Conservation (phyloP, 2,329 filamentous ascomycete genomes). For the Macrophomina tecta region DNA sequence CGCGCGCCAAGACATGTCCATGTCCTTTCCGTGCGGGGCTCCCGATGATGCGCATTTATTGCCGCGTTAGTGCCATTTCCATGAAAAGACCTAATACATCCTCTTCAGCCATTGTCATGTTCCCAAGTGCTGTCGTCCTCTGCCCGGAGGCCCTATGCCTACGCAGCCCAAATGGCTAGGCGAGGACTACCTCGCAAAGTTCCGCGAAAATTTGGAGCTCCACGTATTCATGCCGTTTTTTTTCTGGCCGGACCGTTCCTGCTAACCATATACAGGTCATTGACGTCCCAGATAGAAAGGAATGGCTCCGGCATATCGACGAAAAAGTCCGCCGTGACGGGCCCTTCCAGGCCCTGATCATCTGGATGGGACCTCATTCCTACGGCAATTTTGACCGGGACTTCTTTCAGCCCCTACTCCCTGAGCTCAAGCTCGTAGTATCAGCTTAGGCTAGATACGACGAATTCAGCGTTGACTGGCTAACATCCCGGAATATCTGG, state of each 20-base stretch:
- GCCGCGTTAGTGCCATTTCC: too few relatives aligned
- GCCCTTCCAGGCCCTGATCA: conserved; percentile 55
- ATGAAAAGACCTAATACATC: too few relatives aligned
- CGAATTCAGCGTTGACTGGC: conserved; percentile 54
- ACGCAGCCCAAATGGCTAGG: neutral
- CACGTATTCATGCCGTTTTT: neutral
- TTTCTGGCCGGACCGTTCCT: too few relatives aligned
- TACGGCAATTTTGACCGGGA: conserved; percentile 58
- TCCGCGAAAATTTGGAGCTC: neutral
- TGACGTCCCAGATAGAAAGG: neutral
- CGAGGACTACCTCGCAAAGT: neutral
- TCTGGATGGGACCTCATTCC: conserved; percentile 56
- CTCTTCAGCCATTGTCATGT: too few relatives aligned
- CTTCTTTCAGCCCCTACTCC: conserved; percentile 49
- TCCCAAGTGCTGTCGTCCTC: too few relatives aligned
- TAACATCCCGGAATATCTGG: conserved; percentile 51
- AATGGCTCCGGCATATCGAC: neutral
- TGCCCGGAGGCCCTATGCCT: conserved; percentile 1
- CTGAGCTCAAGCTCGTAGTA: conserved; percentile 53
- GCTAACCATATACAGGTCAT: neutral
- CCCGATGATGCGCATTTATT: too few relatives aligned
- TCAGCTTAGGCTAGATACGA: conserved; percentile 58
- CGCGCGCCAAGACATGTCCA: too few relatives aligned
- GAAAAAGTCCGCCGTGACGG: conserved; percentile 35
- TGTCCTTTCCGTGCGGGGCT: too few relatives aligned